These are phyloP conservation scores for Clarireedia sp. DNA, from an alignment of 2,329 filamentous ascomycete species.

Conservation along the genomic window DNA sequence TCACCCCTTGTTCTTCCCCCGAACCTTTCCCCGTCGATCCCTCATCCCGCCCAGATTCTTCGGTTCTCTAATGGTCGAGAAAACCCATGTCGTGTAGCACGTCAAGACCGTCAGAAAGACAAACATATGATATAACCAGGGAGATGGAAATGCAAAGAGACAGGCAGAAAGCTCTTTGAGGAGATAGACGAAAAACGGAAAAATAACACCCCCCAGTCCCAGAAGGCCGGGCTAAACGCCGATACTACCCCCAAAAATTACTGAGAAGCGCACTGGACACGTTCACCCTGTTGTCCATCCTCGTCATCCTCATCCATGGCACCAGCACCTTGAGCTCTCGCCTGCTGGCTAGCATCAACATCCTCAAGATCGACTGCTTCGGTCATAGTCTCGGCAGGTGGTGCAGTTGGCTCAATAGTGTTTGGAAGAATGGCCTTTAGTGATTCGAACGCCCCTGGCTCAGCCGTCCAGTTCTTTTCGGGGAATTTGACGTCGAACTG, in stretches of 20 bases:
- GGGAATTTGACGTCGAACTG: slow-evolving; percentile 98
- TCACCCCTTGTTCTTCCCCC: background rate
- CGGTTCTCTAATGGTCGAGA: background rate
- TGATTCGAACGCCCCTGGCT: slow-evolving; percentile 63
- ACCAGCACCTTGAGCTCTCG: slow-evolving; percentile 59
- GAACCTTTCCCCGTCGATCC: background rate
- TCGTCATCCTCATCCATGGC: slow-evolving; percentile 70
- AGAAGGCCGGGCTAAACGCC: slow-evolving; percentile 7
- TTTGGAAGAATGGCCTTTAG: slow-evolving; percentile 81
- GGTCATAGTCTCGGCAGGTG: slow-evolving; percentile 80
- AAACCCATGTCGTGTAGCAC: background rate
- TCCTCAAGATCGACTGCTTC: slow-evolving; percentile 85
- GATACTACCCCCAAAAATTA: slow-evolving; percentile 37
- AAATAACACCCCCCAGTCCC: background rate
- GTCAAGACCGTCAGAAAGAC: background rate
- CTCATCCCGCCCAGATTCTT: background rate
- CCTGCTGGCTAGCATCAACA: slow-evolving; percentile 61
- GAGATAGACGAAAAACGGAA: background rate
- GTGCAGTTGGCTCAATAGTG: slow-evolving; percentile 49
- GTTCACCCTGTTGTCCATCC: slow-evolving; percentile 67
- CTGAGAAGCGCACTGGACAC: slow-evolving; percentile 82
- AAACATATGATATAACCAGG: slow-evolving; percentile 8
- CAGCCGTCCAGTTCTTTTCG: slow-evolving; percentile 60
- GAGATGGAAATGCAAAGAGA: slow-evolving; percentile 7
- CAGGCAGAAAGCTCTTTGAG: slow-evolving; percentile 4